These are phyloP conservation scores for Aspergillus sp. DNA, from an alignment of 2,329 filamentous ascomycete species.

Conservation along the genomic window DNA sequence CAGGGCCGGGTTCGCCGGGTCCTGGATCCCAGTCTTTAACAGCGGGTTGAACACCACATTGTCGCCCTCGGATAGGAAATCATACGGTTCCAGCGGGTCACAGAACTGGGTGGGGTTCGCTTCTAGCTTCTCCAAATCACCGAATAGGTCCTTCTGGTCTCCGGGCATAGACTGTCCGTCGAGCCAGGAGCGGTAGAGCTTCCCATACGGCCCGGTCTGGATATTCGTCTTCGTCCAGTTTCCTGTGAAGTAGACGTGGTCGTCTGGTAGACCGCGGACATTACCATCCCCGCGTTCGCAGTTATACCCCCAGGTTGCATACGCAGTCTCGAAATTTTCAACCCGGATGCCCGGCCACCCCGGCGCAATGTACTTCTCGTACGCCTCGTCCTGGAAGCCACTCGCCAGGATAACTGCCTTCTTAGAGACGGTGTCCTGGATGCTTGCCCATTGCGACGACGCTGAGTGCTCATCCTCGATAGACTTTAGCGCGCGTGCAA, in stretches of 20 bases:
- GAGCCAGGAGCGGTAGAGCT: constrained; percentile 5
- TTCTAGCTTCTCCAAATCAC: not conserved
- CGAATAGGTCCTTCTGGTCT: not conserved
- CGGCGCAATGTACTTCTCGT: constrained; percentile 2
- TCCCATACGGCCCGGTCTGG: not conserved
- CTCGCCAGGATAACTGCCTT: constrained; percentile 1
- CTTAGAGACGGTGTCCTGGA: not conserved
- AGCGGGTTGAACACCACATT: constrained; percentile 7
- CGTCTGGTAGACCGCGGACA: not conserved
- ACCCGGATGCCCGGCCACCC: not conserved
- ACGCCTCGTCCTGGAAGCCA: constrained; percentile 2
- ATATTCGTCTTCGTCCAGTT: not conserved
- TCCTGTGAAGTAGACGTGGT: constrained; percentile 1
- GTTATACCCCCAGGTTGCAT: constrained; percentile 1
- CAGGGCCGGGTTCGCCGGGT: not conserved
- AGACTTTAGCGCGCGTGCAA: constrained; percentile 4
- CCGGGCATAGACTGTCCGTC: not conserved
- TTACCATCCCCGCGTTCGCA: not conserved
- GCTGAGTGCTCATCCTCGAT: not conserved
- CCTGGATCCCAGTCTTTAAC: not conserved
- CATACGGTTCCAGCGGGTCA: not conserved
- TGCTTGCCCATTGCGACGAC: not conserved
- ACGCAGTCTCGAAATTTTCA: not conserved
- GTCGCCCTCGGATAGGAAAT: constrained; percentile 1
- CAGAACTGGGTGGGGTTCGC: not conserved